Percentiles rank a stretch among this genome's conserved stretches.
These are phyloP conservation scores for Arthrobotrys conoides DNA, from an alignment of 2,329 filamentous ascomycete genomes.

Conservation along the genomic window DNA sequence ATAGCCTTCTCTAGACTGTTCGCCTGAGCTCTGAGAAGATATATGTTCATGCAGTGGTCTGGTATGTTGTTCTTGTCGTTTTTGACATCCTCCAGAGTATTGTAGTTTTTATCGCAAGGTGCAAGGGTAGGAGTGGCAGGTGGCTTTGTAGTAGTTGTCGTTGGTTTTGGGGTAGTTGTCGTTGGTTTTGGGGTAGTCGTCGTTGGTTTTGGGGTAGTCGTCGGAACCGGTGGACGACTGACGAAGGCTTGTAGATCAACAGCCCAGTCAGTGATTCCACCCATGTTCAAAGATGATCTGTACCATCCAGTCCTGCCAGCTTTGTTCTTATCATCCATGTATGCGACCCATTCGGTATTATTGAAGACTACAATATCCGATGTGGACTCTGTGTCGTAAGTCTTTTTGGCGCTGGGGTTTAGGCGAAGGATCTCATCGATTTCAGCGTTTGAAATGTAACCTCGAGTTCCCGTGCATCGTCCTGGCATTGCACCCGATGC, in stretches of 20 bases:
- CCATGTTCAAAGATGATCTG: constrained; percentile 21
- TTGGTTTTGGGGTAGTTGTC: not conserved
- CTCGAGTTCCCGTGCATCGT: constrained; percentile 64
- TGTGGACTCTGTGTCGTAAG: constrained; percentile 40
- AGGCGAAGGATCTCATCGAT: constrained; percentile 62
- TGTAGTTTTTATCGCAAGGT: constrained; percentile 9
- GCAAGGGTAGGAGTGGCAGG: not conserved
- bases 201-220: not conserved
- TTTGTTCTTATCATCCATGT: constrained; percentile 62
- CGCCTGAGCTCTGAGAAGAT: constrained; percentile 20
- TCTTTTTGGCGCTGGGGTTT: constrained; percentile 56
- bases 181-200: not conserved
- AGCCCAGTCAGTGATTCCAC: constrained; percentile 38
- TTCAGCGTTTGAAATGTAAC: constrained; percentile 66
- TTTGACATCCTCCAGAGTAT: constrained; percentile 19
- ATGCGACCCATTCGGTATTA: constrained; percentile 65
- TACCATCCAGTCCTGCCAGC: not conserved
- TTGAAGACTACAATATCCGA: constrained; percentile 61
- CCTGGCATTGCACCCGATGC: constrained; percentile 63
- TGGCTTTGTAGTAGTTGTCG: not conserved
- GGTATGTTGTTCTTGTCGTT: constrained; percentile 32
- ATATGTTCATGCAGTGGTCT: constrained; percentile 26
- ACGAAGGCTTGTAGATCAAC: constrained; percentile 39
- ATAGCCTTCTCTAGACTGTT: constrained; percentile 2
- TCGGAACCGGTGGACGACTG: not conserved